phyloP scores from a whole-genome alignment of 768 basidiomycete genomes.

The Kwoniella bestiolae region DNA sequence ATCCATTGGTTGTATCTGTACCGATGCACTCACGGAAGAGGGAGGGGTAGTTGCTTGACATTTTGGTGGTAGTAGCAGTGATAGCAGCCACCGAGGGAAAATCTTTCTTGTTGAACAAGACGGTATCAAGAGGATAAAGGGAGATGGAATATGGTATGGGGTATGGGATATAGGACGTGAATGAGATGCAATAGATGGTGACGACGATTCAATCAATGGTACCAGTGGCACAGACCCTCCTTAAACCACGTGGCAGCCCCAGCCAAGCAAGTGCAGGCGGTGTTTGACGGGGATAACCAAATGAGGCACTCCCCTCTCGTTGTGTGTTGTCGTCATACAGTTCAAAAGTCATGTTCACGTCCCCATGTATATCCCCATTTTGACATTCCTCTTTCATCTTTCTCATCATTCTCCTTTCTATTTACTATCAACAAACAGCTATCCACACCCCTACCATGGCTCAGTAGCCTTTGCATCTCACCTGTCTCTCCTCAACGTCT shows the following conservation, averaged over 20 bases:
- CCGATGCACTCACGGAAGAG: constrained; percentile 71
- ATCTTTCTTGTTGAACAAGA: background rate
- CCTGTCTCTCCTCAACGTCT: background rate
- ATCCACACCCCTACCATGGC: constrained; percentile 7
- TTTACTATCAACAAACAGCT: background rate
- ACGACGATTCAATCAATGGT: constrained; percentile 9
- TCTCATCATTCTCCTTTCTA: background rate
- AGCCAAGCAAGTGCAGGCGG: background rate
- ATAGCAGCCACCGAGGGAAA: constrained; percentile 13
- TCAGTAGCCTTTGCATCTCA: background rate
- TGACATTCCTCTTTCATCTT: background rate
- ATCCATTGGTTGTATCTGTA: background rate
- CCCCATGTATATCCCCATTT: background rate
- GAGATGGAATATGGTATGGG: background rate
- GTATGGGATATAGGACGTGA: background rate
- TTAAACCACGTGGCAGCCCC: background rate
- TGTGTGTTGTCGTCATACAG: background rate
- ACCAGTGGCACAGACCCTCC: constrained; percentile 4
- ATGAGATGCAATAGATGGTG: constrained; percentile 5
- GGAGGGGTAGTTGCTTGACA: constrained; percentile 81
- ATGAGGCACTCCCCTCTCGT: background rate
- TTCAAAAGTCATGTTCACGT: background rate
- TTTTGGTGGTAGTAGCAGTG: constrained; percentile 49
- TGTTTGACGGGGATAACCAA: background rate
- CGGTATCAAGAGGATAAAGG: constrained; percentile 2